phyloP scores from a whole-genome alignment of 2,329 filamentous ascomycete genomes.

The Ophiocordyceps unilateralis region DNA sequence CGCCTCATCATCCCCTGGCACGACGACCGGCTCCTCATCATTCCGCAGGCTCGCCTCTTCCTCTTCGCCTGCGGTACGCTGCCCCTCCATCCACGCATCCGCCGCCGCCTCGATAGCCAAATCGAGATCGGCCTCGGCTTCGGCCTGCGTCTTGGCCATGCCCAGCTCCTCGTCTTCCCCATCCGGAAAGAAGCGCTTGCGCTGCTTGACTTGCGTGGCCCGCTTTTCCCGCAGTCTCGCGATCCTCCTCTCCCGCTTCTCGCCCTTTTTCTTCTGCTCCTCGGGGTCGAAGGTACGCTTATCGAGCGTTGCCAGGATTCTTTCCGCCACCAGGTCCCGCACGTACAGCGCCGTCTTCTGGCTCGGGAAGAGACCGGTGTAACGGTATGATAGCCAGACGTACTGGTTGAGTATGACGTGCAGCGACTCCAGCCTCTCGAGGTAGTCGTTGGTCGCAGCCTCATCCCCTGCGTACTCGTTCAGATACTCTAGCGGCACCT shows the following conservation, averaged over 20 bases:
- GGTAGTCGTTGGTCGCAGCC: slow-evolving; percentile 29
- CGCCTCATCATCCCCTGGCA: no score
- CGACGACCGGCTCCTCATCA: no score
- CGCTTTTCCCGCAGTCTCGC: not conserved
- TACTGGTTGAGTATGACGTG: slow-evolving; percentile 77
- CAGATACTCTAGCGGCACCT: slow-evolving; percentile 56
- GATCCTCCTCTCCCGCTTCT: slow-evolving; percentile 3
- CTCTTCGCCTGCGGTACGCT: no score
- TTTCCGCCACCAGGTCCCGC: slow-evolving; percentile 59
- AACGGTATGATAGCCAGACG: slow-evolving; percentile 85
- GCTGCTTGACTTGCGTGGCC: not conserved
- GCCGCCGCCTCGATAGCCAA: not conserved
- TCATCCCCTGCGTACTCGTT: slow-evolving; percentile 29
- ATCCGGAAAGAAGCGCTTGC: not conserved
- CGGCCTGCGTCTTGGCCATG: not conserved
- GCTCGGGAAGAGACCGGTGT: slow-evolving; percentile 61
- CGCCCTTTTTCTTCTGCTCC: slow-evolving; percentile 11
- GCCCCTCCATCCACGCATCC: no score
- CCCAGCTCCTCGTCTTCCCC: not conserved
- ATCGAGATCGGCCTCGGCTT: not conserved
- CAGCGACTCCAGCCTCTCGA: slow-evolving; percentile 55
- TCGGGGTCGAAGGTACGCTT: slow-evolving; percentile 32
- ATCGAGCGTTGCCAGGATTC: slow-evolving; percentile 34
- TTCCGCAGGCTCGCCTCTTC: no score
- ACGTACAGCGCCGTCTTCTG: slow-evolving; percentile 62